Evolutionary conservation across 2,329 filamentous ascomycete genomes (phyloP).

Genomic region (Xylaria sp.): DNA sequence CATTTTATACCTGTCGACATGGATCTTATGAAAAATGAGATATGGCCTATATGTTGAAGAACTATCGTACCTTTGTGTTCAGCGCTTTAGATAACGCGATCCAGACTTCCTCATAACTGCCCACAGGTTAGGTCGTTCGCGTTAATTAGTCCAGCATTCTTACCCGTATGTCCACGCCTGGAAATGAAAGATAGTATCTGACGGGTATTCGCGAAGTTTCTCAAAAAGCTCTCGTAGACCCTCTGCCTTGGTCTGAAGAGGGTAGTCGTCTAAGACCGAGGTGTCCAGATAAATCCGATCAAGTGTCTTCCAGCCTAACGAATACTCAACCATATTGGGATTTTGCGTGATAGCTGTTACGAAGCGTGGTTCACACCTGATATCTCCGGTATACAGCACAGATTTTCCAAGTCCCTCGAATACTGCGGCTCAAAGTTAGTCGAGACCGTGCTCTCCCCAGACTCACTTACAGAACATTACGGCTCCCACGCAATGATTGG

Average conservation of each 20-base stretch:
- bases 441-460: not conserved
- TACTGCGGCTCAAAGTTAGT: conserved; percentile 55
- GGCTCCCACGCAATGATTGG: conserved; percentile 90
- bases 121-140: conserved; percentile 2
- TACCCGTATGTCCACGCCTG: conserved; percentile 88
- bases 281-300: conserved; percentile 92
- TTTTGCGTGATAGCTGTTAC: conserved; percentile 77
- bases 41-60: not conserved
- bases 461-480: conserved; percentile 79
- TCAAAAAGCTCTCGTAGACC: conserved; percentile 78
- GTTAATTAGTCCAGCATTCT: not conserved
- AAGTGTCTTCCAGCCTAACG: conserved; percentile 71
- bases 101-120: conserved; percentile 89
- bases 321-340: conserved; percentile 80
- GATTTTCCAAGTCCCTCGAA: conserved; percentile 79
- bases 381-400: conserved; percentile 88
- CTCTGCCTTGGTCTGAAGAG: conserved; percentile 73
- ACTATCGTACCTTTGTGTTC: conserved; percentile 64
- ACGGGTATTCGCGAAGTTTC: conserved; percentile 75
- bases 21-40: conserved; percentile 64
- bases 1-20: conserved; percentile 85
- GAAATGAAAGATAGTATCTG: conserved; percentile 83
- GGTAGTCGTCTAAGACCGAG: conserved; percentile 68
- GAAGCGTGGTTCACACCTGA: conserved; percentile 88
- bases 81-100: conserved; percentile 79